phyloP scores from a whole-genome alignment of 2,329 filamentous ascomycete species.

The Grosmannia huntii region DNA sequence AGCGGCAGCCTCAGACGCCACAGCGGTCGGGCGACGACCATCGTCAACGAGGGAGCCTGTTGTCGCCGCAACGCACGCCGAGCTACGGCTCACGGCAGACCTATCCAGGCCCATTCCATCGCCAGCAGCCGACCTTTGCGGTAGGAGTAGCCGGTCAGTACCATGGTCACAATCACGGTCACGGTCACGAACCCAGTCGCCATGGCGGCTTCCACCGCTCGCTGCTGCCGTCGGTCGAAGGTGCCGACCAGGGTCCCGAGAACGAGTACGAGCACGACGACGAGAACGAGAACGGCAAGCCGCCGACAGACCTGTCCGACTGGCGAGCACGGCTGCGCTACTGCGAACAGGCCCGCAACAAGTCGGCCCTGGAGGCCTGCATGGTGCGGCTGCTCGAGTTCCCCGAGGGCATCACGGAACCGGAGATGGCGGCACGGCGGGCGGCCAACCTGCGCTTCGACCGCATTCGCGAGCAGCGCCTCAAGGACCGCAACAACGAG shows the following conservation, averaged over 20 bases:
- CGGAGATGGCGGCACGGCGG: conserved; percentile 8
- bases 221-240: background rate
- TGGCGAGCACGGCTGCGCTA: conserved; percentile 12
- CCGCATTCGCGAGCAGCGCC: conserved; percentile 12
- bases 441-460: conserved; percentile 13
- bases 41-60: background rate
- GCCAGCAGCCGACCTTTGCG: background rate
- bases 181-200: no score
- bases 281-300: background rate
- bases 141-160: no score
- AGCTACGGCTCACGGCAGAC: background rate
- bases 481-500: conserved; percentile 14
- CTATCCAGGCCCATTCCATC: background rate
- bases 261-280: background rate
- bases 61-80: background rate
- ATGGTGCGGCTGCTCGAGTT: conserved; percentile 12
- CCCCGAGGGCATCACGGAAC: conserved; percentile 4
- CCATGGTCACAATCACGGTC: no score
- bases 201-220: no score
- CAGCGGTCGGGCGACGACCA: no score
- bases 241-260: background rate
- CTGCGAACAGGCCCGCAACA: conserved; percentile 10
- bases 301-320: conserved; percentile 2
- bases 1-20: no score
- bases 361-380: conserved; percentile 8